Conservation (phyloP, 495 filamentous ascomycete species). For the Xylaria longipes region DNA sequence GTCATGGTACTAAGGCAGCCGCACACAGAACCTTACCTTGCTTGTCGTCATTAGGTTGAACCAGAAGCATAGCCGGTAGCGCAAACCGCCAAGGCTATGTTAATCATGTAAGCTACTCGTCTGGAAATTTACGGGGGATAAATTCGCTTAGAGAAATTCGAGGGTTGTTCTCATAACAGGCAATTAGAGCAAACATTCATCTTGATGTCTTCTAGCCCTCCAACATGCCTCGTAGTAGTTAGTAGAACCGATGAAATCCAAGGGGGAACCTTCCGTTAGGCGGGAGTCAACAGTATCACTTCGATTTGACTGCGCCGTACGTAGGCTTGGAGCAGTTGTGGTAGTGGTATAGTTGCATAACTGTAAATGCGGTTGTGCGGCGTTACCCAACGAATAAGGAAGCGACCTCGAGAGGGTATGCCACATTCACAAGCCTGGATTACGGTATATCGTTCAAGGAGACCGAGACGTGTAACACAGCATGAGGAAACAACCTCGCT, state of each 20-base stretch:
- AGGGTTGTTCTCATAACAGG: neutral
- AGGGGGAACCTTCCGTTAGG: neutral
- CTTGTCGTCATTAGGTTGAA: neutral
- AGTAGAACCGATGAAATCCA: neutral
- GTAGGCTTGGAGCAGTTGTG: neutral
- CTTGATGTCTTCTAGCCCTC: neutral
- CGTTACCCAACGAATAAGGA: neutral
- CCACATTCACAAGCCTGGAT: neutral
- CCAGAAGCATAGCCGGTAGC: neutral
- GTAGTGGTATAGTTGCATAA: neutral
- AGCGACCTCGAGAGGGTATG: neutral
- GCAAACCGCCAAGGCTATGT: neutral
- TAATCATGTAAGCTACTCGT: neutral
- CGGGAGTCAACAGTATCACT: neutral
- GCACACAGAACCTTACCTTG: no score
- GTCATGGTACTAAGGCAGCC: no score
- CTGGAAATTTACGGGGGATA: no score
- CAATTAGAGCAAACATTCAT: neutral
- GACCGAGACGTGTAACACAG: no score
- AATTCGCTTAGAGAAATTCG: neutral
- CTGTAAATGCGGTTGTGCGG: neutral
- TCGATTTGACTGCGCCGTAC: neutral
- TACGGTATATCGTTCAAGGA: no score
- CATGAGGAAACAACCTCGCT: no score
- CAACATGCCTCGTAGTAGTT: neutral